Conservation (phyloP, 805 yeast species). For the Saccharomycopsis oosterbeekiorum region DNA sequence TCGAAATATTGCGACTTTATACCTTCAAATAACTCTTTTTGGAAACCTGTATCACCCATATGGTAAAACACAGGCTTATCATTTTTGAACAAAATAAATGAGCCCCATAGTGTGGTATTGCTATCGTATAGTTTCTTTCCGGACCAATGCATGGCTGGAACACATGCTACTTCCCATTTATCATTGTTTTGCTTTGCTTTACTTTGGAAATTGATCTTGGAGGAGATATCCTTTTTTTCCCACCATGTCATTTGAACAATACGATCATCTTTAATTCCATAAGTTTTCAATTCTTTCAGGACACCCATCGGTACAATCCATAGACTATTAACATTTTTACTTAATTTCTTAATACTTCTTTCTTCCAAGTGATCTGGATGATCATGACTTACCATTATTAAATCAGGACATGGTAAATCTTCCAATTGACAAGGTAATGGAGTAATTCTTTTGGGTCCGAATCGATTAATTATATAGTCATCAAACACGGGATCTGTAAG, state of each 20-base stretch:
- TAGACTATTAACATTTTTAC: constrained; percentile 28
- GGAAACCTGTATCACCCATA: constrained; percentile 93
- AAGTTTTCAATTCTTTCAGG: constrained; percentile 39
- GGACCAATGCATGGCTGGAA: constrained; percentile 97
- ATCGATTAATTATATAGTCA: constrained; percentile 48
- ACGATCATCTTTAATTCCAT: constrained; percentile 45
- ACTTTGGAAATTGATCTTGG: background rate
- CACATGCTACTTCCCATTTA: constrained; percentile 69
- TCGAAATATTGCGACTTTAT: constrained; percentile 40
- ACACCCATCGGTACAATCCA: constrained; percentile 91
- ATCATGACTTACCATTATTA: constrained; percentile 79
- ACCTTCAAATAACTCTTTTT: constrained; percentile 57
- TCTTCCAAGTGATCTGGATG: constrained; percentile 92
- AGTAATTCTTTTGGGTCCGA: constrained; percentile 82
- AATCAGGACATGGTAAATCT: constrained; percentile 58
- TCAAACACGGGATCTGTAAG: constrained; percentile 80
- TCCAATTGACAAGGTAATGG: constrained; percentile 60
- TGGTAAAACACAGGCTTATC: constrained; percentile 72
- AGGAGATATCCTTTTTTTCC: constrained; percentile 47
- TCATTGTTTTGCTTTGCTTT: constrained; percentile 27
- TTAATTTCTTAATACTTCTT: constrained; percentile 37
- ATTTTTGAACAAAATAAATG: constrained; percentile 60
- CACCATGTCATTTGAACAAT: constrained; percentile 88
- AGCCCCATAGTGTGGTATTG: constrained; percentile 80
- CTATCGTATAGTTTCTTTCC: constrained; percentile 77